Percentiles rank a stretch among this genome's conserved stretches.
These are phyloP conservation scores for Peltaster fructicola DNA, from an alignment of 2,329 filamentous ascomycete genomes.

Conservation along the genomic window DNA sequence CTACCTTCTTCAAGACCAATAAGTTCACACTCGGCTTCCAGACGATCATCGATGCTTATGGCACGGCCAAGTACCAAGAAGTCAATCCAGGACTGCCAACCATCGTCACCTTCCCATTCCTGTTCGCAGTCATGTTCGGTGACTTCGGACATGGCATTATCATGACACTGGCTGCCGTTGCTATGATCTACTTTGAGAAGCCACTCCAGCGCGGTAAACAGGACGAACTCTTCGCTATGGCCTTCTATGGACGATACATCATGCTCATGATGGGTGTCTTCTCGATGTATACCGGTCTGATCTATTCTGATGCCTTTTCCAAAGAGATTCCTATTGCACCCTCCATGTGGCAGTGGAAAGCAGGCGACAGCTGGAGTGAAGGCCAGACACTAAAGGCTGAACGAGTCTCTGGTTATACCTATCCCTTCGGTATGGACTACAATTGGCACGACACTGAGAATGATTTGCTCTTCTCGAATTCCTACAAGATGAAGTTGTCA, in stretches of 20 bases:
- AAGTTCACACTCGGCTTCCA: slow-evolving; percentile 97
- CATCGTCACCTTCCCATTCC: slow-evolving; percentile 95
- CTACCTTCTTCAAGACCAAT: slow-evolving; percentile 95
- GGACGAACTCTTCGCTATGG: slow-evolving; percentile 94
- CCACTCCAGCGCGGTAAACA: slow-evolving; percentile 68
- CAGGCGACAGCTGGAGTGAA: slow-evolving; percentile 48
- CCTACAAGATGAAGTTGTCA: slow-evolving; percentile 99
- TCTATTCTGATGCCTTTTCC: slow-evolving; percentile 97
- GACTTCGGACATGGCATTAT: slow-evolving; percentile 87
- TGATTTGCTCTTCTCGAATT: slow-evolving; percentile 88
- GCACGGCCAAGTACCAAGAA: slow-evolving; percentile 91
- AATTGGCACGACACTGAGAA: slow-evolving; percentile 95
- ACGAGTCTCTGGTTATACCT: slow-evolving; percentile 57
- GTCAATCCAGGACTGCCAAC: slow-evolving; percentile 92
- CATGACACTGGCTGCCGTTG: slow-evolving; percentile 65
- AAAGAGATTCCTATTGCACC: slow-evolving; percentile 76
- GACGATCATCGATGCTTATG: slow-evolving; percentile 97
- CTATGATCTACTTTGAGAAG: slow-evolving; percentile 96
- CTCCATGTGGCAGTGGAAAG: slow-evolving; percentile 83
- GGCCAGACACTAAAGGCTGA: slow-evolving; percentile 47
- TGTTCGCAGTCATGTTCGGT: slow-evolving; percentile 99
- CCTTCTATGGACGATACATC: slow-evolving; percentile 97
- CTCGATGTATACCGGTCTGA: slow-evolving; percentile 88
- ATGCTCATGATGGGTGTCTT: slow-evolving; percentile 96
- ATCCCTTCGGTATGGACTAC: slow-evolving; percentile 91